These are phyloP conservation scores for Aspergillus mulundensis DNA, from an alignment of 495 filamentous ascomycete species.

Conservation along the genomic window DNA sequence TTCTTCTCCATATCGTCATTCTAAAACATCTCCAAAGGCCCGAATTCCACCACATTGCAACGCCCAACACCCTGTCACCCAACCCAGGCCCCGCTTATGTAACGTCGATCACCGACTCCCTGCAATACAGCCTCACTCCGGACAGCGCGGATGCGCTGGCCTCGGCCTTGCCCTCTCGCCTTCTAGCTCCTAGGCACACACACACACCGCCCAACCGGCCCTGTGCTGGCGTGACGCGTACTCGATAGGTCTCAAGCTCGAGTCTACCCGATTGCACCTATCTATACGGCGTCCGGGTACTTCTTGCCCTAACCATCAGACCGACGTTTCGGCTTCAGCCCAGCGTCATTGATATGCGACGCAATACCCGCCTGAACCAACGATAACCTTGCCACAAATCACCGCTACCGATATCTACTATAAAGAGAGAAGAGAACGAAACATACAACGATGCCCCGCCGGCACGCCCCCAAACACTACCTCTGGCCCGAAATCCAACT, in stretches of 20 bases:
- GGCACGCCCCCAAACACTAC: slow-evolving; percentile 59
- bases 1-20: neutral
- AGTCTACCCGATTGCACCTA: neutral
- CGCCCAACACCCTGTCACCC: slow-evolving; percentile 1
- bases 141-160: slow-evolving; percentile 21
- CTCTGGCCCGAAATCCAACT: slow-evolving; percentile 93
- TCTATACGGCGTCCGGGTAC: neutral
- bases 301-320: neutral
- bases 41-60: neutral
- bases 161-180: neutral
- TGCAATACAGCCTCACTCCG: neutral
- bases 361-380: neutral
- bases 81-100: slow-evolving; percentile 13
- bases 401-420: neutral
- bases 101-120: slow-evolving; percentile 6
- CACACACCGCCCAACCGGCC: neutral
- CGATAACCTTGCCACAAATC: neutral
- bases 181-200: neutral
- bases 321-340: neutral
- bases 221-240: neutral
- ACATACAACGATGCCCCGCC: slow-evolving; percentile 17
- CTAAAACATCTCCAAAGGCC: neutral
- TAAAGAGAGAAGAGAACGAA: neutral
- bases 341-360: neutral
- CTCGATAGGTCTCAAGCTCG: neutral